Evolutionary conservation across 176 grass and related monocot species (phyloP).

Genomic region (Chloris gayana): DNA sequence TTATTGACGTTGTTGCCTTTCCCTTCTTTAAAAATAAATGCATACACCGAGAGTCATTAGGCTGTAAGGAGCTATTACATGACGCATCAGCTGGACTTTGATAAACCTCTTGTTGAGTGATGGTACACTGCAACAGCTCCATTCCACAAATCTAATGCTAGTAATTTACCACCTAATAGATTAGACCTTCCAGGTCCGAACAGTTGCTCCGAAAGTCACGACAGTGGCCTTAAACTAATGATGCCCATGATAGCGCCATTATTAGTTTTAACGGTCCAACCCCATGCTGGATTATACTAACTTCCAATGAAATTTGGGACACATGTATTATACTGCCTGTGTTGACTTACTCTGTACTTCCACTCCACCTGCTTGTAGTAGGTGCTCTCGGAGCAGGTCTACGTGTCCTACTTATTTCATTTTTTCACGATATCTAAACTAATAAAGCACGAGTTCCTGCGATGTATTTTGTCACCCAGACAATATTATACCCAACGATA

Average conservation of each 20-base stretch:
- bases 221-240: neutral
- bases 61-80: slow-evolving; percentile 18
- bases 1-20: no score
- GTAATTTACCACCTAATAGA: neutral
- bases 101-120: neutral
- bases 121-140: neutral
- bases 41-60: no score
- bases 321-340: neutral
- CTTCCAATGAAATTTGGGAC: slow-evolving; percentile 6
- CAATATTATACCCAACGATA: no score
- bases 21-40: no score
- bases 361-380: neutral
- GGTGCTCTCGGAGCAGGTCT: neutral
- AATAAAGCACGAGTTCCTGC: no score
- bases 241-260: neutral
- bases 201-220: neutral
- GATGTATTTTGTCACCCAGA: no score
- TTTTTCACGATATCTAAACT: no score
- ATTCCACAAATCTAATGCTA: neutral
- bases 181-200: neutral
- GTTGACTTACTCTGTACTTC: neutral
- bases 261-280: neutral
- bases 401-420: no score
- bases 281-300: neutral
- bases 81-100: neutral